Evolutionary conservation across 208 protist species (phyloP).

Genomic region (Vickermania ingenoplastis): DNA sequence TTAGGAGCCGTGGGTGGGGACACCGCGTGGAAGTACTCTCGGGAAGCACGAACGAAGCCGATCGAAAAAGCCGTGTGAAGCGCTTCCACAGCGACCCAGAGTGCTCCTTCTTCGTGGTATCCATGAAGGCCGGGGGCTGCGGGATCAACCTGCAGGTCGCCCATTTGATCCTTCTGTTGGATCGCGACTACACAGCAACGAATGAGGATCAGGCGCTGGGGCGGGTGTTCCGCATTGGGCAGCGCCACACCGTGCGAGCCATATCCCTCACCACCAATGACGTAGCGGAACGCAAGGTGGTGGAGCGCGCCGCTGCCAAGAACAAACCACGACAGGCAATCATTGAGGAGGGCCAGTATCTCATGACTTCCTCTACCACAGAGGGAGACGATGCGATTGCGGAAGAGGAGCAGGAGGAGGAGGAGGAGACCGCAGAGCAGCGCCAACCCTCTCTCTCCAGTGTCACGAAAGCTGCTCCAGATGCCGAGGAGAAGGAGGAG

Average conservation of each 20-base stretch:
- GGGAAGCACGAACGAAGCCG: conserved; percentile 39
- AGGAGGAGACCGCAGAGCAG: background rate
- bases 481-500: background rate
- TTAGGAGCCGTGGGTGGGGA: conserved; percentile 49
- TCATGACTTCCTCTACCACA: background rate
- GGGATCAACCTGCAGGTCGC: conserved; percentile 96
- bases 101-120: conserved; percentile 93
- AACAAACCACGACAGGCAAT: conserved; percentile 40
- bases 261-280: conserved; percentile 90
- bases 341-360: conserved; percentile 22
- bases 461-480: background rate
- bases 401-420: conserved; percentile 2
- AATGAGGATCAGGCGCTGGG: conserved; percentile 96
- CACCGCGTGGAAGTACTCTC: conserved; percentile 36
- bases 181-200: conserved; percentile 95
- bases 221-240: conserved; percentile 95
- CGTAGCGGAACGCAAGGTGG: conserved; percentile 26
- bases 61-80: conserved; percentile 70
- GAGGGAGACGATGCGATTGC: background rate
- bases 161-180: conserved; percentile 94
- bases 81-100: conserved; percentile 76
- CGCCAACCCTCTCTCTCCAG: background rate
- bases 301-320: conserved; percentile 26
- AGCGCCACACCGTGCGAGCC: conserved; percentile 92
- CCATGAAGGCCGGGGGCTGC: conserved; percentile 94